These are phyloP conservation scores for Kodamaea sp. DNA, from an alignment of 1,139 yeast species.

Conservation along the genomic window DNA sequence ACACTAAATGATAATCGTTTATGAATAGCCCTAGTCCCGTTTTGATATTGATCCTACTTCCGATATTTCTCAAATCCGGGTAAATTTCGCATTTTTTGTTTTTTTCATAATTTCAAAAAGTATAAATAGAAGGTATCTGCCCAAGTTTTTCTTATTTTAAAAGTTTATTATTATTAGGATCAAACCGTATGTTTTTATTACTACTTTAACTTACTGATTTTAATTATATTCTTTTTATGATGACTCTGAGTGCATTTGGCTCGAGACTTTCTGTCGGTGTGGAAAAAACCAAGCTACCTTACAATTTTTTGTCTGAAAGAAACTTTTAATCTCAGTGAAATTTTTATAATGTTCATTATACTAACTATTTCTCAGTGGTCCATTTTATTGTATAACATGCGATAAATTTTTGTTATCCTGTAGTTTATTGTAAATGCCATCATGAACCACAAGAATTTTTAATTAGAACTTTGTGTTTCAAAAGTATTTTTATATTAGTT, in stretches of 20 bases:
- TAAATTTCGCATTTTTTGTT: constrained; percentile 6
- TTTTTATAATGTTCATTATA: constrained; percentile 1
- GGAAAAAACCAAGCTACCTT: constrained; percentile 93
- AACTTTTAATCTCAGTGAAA: not conserved
- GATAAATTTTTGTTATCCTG: too few species aligned
- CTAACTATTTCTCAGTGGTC: not conserved
- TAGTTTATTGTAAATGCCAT: too few species aligned
- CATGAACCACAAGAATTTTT: too few species aligned
- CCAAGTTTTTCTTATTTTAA: constrained; percentile 5
- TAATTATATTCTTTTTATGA: constrained; percentile 35
- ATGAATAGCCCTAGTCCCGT: constrained; percentile 5
- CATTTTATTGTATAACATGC: too few species aligned
- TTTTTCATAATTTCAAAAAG: constrained; percentile 1
- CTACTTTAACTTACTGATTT: constrained; percentile 1
- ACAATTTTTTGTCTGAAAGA: constrained; percentile 36
- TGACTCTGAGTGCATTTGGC: constrained; percentile 95
- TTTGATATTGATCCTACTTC: not conserved
- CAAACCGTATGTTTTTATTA: constrained; percentile 8
- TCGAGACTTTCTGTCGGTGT: constrained; percentile 89
- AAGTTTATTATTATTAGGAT: not conserved
- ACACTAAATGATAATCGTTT: not conserved
- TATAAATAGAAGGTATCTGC: constrained; percentile 7
- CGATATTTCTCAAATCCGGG: constrained; percentile 9
- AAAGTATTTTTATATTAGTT: too few species aligned
- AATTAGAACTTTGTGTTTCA: too few species aligned